These are phyloP conservation scores for Pythium rishiriense DNA, from an alignment of 352 stramenopile species.

Conservation along the genomic window DNA sequence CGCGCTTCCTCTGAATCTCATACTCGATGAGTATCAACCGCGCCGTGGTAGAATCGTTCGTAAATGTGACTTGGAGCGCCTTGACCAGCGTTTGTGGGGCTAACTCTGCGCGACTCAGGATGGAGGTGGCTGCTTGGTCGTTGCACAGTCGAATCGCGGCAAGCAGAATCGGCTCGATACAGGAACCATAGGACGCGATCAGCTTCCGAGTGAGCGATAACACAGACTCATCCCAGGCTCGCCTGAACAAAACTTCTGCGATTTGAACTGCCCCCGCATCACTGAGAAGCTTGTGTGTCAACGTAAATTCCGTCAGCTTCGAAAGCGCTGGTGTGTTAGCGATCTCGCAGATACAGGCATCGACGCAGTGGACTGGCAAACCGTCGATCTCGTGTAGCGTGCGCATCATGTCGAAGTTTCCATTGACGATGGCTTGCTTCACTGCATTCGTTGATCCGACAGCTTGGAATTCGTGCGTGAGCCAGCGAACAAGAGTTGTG, in stretches of 20 bases:
- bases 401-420: conserved; percentile 1
- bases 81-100: neutral
- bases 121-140: neutral
- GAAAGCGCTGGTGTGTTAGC: neutral
- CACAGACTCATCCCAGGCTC: neutral
- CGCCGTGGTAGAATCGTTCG: neutral
- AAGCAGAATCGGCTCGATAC: neutral
- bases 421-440: neutral
- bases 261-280: neutral
- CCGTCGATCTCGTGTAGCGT: neutral
- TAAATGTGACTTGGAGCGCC: neutral
- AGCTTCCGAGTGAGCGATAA: neutral
- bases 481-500: neutral
- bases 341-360: neutral
- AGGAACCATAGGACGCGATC: neutral
- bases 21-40: neutral
- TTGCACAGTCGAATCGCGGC: neutral
- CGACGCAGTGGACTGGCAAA: neutral
- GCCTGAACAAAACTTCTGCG: neutral
- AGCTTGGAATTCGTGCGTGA: neutral
- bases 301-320: neutral
- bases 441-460: neutral
- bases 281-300: neutral
- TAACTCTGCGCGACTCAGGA: neutral
- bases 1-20: neutral